Conservation (phyloP, 2,329 filamentous ascomycete genomes). For the Aspergillus pseudotamarii region DNA sequence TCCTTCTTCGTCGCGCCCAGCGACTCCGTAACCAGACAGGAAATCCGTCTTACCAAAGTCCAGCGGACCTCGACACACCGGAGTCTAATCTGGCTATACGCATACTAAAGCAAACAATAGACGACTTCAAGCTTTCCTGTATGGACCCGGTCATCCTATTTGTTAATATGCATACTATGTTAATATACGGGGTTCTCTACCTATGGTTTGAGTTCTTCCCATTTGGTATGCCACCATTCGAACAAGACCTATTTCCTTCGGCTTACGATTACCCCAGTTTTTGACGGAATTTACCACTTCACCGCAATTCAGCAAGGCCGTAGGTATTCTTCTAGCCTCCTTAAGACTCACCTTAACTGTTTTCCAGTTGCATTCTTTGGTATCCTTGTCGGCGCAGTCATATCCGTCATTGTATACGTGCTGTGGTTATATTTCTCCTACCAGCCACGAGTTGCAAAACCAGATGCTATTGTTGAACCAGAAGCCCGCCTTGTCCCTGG, state of each 20-base stretch:
- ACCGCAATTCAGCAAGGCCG: constrained; percentile 14
- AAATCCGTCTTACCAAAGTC: constrained; percentile 10
- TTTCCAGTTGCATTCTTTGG: constrained; percentile 15
- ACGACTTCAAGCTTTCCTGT: constrained; percentile 9
- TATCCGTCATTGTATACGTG: constrained; percentile 12
- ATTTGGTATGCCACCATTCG: constrained; percentile 12
- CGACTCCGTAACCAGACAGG: constrained; percentile 14
- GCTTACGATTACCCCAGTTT: constrained; percentile 5
- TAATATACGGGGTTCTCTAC: constrained; percentile 23
- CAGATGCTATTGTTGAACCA: constrained; percentile 7
- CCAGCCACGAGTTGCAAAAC: constrained; percentile 8
- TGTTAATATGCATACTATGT: constrained; percentile 20
- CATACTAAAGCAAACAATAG: constrained; percentile 24
- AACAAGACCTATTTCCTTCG: neutral
- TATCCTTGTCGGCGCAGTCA: constrained; percentile 14
- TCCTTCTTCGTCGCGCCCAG: constrained; percentile 17
- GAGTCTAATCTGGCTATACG: neutral
- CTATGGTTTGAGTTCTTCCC: constrained; percentile 26
- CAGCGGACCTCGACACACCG: constrained; percentile 6
- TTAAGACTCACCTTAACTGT: neutral
- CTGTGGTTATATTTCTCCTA: constrained; percentile 17
- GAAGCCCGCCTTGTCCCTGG: constrained; percentile 19
- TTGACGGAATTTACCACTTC: constrained; percentile 17
- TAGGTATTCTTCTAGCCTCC: neutral
- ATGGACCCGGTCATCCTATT: constrained; percentile 16